Base-by-base conservation (phyloP, 441 rosid genomes). In the Croton setiger region DNA sequence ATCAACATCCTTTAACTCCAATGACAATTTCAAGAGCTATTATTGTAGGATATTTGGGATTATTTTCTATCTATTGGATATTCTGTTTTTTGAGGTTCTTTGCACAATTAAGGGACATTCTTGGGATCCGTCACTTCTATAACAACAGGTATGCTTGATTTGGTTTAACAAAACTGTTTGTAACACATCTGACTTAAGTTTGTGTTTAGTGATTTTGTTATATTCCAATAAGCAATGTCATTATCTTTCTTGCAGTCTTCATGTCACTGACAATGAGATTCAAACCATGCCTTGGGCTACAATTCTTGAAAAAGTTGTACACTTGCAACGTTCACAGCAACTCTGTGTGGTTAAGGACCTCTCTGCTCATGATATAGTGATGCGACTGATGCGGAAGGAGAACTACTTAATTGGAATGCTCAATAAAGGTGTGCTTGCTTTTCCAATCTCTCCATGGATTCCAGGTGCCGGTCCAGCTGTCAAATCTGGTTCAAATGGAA, bases 301-400 rank as follows among this genome's bases (percentile, higher is more conserved):
- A 64, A 79, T 96, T 61, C 93, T 96, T 66, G 99, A 93, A 65
- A 93, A 87, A 85, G 94, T 93, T 79, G 97, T 96, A 67, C 85
- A 72, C 67, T 73, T 96, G 72, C 99, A 93, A 80, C 82, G 81
- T 75, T 83, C 91, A 7, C 90, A 89, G 62, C 81, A 86, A 70
- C 91, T 96, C 36, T 96, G 98, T 80, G 95, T 93, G 56, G 97
- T 96, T 51, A 93, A 93, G 85, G 93, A 96, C 82, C 97, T 96
- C 63, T 91, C 97, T 63, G 94, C 97, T 74, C 97, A 93, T 77
- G 98, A 91, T 67, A 74, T 96, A 23, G 83, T 93, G 54, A 85
- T 93, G 99, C 90, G 99, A 62, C 78, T 96, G 82, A 89, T 96
- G 99, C 85, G 99, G 75, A 96, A 96, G 80, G 99, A 96, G 74